A percentile compares a stretch with the other conserved stretches of the same genome.
These are phyloP conservation scores for Sporisorium iseilematis-ciliati DNA, from an alignment of 1,284 basidiomycete species.

Conservation along the genomic window DNA sequence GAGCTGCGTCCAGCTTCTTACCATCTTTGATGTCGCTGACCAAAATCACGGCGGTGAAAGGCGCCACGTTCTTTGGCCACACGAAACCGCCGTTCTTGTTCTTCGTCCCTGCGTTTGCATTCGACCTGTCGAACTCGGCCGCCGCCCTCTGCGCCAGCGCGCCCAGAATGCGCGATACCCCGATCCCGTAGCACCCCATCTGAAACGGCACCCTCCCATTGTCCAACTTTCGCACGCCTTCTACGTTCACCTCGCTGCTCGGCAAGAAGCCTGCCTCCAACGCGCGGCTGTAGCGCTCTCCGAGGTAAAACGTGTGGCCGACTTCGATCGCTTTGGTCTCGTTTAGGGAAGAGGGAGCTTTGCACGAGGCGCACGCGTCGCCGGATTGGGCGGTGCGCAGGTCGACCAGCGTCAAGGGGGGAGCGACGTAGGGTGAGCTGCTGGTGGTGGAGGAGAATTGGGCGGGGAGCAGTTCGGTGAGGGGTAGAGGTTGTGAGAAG, in stretches of 20 bases:
- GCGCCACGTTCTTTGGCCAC: conserved; percentile 63
- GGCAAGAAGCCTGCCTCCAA: conserved; percentile 57
- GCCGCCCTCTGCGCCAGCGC: conserved; percentile 61
- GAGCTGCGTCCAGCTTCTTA: conserved; percentile 6
- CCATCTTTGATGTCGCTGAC: conserved; percentile 21
- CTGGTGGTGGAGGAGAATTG: conserved; percentile 39
- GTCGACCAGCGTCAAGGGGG: conserved; percentile 37
- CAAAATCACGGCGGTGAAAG: conserved; percentile 48
- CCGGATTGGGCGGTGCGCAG: conserved; percentile 40
- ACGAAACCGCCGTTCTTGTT: conserved; percentile 49
- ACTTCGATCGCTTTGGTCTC: conserved; percentile 68
- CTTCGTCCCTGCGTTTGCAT: background rate
- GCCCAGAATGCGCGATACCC: conserved; percentile 69
- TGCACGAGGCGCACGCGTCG: conserved; percentile 61
- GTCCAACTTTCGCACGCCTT: conserved; percentile 8
- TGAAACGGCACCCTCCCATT: conserved; percentile 60
- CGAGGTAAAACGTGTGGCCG: conserved; percentile 70
- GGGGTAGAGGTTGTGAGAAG: conserved; percentile 8
- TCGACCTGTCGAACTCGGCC: conserved; percentile 15
- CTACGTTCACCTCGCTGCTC: background rate
- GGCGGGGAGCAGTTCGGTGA: conserved; percentile 45
- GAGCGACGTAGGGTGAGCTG: conserved; percentile 9
- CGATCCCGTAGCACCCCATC: conserved; percentile 71
- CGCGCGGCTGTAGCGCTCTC: conserved; percentile 66
- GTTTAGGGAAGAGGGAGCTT: conserved; percentile 39